Evolutionary conservation across 371 early-diverging fungal species (phyloP), one percentile per base, ranked within the genome.

Genomic region (Rhizopus arrhizus): DNA sequence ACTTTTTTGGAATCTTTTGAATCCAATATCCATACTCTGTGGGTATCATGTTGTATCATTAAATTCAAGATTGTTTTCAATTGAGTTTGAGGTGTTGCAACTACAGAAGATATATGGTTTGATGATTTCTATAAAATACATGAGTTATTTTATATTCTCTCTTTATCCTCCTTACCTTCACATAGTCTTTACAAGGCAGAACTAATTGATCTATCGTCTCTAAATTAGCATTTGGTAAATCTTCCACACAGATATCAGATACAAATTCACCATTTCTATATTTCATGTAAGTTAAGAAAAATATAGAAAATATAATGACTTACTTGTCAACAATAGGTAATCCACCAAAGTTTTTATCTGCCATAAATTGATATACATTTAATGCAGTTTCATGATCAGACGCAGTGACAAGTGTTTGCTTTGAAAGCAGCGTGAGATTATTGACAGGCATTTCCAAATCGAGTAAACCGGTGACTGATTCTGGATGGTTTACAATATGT

Each of bases 11-110:
- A 57, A 32, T 70, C 46, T 5, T 62, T 54, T 3, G 72, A 58
- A 31, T 81, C 71, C 33, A 76, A 56, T 22, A 86, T 78, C 85
- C 85, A 86, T 34, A 83, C 78, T 36, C 86, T 75, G 53, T 86
- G 86, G 6, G 79, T 72, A 45, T 76, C 69, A 10, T 73, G 41
- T 11, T 65, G 69, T 22, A 74, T 56, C 61, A 86, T 74, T 13
- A 54, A 58, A 22, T 69, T 66, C 22, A 86, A 38, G 11, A 80
- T 63, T 9, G 58, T 53, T 15, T 62, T 48, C 3, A 86, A 51
- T 0, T 72, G 65, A 3, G 72, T 68, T 11, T 68, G 59, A 12
- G 68, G 64, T 12, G 64, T 68, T 31, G 73, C 72, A 16, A 70
- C 72, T 9, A 74, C 53, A 51, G 75, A 66, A 11, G 54, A 42